These are phyloP conservation scores for Berkeleyomyces rouxiae DNA, from an alignment of 2,329 filamentous ascomycete species.

Conservation along the genomic window DNA sequence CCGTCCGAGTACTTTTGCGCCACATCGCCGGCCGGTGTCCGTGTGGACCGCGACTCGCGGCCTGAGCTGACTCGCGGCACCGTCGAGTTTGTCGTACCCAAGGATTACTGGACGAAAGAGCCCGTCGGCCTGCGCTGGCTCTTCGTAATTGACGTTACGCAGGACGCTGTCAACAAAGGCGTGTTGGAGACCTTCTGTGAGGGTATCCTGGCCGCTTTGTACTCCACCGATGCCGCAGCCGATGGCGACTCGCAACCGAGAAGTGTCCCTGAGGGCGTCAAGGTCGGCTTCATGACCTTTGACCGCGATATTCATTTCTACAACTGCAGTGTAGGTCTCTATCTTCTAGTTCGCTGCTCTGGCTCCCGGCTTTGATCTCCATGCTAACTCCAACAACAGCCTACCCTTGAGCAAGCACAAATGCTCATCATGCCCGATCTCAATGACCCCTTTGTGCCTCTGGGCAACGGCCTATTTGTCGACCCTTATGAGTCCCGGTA, in stretches of 20 bases:
- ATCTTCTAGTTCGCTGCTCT: neutral
- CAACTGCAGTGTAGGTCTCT: slow-evolving; percentile 59
- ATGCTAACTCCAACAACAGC: slow-evolving; percentile 26
- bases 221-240: slow-evolving; percentile 38
- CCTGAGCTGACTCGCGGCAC: slow-evolving; percentile 84
- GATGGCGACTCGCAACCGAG: slow-evolving; percentile 37
- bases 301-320: slow-evolving; percentile 98
- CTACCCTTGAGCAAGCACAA: slow-evolving; percentile 69
- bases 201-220: slow-evolving; percentile 71
- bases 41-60: slow-evolving; percentile 74
- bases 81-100: slow-evolving; percentile 90
- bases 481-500: slow-evolving; percentile 79
- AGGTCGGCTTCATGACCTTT: slow-evolving; percentile 87
- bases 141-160: slow-evolving; percentile 85
- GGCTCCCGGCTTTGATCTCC: too few relatives aligned
- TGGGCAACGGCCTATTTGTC: slow-evolving; percentile 84
- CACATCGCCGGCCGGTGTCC: slow-evolving; percentile 68
- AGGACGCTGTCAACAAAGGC: slow-evolving; percentile 79
- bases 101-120: slow-evolving; percentile 96
- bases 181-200: slow-evolving; percentile 83
- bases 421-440: slow-evolving; percentile 99
- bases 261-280: slow-evolving; percentile 58
- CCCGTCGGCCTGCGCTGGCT: slow-evolving; percentile 77
- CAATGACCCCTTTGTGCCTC: slow-evolving; percentile 86
- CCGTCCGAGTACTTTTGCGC: slow-evolving; percentile 84